Percentiles rank a stretch among this genome's conserved stretches.
Evolutionary conservation across 441 rosid species (phyloP).

Genomic region (Metrosideros polymorpha): DNA sequence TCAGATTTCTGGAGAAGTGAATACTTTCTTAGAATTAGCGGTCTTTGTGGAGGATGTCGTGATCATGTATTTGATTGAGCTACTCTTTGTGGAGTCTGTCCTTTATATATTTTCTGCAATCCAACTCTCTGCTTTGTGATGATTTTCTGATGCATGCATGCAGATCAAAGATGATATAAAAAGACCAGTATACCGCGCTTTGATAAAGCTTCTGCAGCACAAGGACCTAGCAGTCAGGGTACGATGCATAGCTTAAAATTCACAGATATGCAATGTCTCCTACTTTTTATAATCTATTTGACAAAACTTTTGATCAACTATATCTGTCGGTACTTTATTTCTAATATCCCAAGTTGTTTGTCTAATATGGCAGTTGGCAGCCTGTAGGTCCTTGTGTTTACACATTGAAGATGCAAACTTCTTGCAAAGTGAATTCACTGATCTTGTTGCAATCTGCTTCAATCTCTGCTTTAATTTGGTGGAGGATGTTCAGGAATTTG

Average conservation of each 20-base stretch:
- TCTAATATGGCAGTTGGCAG: conserved; percentile 69
- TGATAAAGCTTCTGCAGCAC: conserved; percentile 75
- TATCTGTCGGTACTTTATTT: not conserved
- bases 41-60: not conserved
- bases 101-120: not conserved
- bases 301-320: not conserved
- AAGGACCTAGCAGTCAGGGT: conserved; percentile 91
- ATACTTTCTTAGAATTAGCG: not conserved
- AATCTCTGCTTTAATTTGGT: conserved; percentile 84
- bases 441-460: conserved; percentile 93
- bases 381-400: conserved; percentile 86
- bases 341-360: conserved; percentile 16
- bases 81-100: not conserved
- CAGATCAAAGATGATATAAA: conserved; percentile 93
- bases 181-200: conserved; percentile 83
- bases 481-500: conserved; percentile 97
- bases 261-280: not conserved
- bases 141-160: conserved; percentile 6
- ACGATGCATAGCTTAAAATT: conserved; percentile 14
- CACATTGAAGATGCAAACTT: conserved; percentile 98
- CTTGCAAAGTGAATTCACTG: conserved; percentile 56
- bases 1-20: not conserved
- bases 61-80: not conserved
- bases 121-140: not conserved
- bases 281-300: not conserved